phyloP scores from a whole-genome alignment of 768 basidiomycete genomes.

The Macrolepiota dolichaula region DNA sequence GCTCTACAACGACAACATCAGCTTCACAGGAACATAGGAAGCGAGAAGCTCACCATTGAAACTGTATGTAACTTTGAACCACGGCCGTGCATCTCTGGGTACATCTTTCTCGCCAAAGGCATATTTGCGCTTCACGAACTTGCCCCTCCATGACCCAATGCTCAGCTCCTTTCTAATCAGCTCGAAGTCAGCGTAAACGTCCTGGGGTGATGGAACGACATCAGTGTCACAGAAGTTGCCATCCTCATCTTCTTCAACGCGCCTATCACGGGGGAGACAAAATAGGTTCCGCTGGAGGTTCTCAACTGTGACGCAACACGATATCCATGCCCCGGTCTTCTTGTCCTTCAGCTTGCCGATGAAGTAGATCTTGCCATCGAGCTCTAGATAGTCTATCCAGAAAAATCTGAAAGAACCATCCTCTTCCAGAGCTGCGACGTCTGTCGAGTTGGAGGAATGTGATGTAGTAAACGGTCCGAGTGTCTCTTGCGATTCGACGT shows the following conservation, averaged over 20 bases:
- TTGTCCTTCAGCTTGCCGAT: constrained; percentile 90
- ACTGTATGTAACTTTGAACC: constrained; percentile 92
- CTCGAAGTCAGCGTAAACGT: constrained; percentile 85
- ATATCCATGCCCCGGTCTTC: constrained; percentile 63
- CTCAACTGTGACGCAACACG: constrained; percentile 83
- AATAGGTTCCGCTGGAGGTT: constrained; percentile 89
- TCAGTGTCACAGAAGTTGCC: constrained; percentile 72
- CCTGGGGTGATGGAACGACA: constrained; percentile 60
- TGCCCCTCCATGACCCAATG: constrained; percentile 75
- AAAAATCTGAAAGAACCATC: constrained; percentile 89
- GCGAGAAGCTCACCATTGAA: constrained; percentile 63
- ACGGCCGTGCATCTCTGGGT: constrained; percentile 74
- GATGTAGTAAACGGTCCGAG: constrained; percentile 45
- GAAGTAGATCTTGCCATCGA: constrained; percentile 80
- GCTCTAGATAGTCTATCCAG: constrained; percentile 95
- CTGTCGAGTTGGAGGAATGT: constrained; percentile 32
- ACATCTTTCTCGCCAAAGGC: constrained; percentile 87
- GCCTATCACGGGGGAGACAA: constrained; percentile 72
- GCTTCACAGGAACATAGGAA: background rate
- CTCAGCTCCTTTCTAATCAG: constrained; percentile 65
- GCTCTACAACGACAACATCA: constrained; percentile 42
- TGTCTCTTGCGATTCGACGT: constrained; percentile 56
- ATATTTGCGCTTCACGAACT: constrained; percentile 87
- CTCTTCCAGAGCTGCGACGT: constrained; percentile 64
- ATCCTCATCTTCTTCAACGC: constrained; percentile 53